Conservation (phyloP, 306 rosid genomes). For the Cucurbita moschata region DNA sequence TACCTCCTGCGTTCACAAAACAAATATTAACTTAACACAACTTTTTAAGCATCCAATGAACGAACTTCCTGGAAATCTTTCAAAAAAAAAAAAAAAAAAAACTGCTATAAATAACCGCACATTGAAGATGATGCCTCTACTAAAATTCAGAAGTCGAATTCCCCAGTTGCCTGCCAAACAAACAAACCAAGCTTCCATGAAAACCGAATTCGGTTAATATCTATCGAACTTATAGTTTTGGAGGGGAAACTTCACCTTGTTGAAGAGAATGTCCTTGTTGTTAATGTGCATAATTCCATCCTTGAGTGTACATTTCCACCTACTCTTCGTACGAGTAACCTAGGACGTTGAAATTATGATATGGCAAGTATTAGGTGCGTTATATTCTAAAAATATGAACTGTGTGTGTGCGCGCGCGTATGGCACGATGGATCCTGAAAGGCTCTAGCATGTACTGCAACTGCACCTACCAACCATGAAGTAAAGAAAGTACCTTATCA, state of each 20-base stretch:
- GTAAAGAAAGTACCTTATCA: constrained; percentile 51
- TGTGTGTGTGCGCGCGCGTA: too few relatives aligned
- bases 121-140: constrained; percentile 6
- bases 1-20: constrained; percentile 39
- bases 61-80: constrained; percentile 18
- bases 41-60: constrained; percentile 12
- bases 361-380: too few relatives aligned
- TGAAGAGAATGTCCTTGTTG: constrained; percentile 87
- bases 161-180: constrained; percentile 72
- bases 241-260: constrained; percentile 41
- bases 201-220: background rate
- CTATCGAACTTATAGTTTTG: background rate
- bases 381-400: too few relatives aligned
- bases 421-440: background rate
- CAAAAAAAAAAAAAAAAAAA: background rate
- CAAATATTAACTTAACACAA: constrained; percentile 36
- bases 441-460: background rate
- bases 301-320: constrained; percentile 92
- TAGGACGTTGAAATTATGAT: constrained; percentile 10
- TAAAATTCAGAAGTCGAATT: constrained; percentile 80
- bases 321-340: constrained; percentile 98
- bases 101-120: constrained; percentile 14
- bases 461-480: background rate
- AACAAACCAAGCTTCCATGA: background rate
- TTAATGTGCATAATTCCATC: constrained; percentile 98